Evolutionary conservation across 371 early-diverging fungal genomes (phyloP).

Genomic region (Syncephalis plumigaleata): DNA sequence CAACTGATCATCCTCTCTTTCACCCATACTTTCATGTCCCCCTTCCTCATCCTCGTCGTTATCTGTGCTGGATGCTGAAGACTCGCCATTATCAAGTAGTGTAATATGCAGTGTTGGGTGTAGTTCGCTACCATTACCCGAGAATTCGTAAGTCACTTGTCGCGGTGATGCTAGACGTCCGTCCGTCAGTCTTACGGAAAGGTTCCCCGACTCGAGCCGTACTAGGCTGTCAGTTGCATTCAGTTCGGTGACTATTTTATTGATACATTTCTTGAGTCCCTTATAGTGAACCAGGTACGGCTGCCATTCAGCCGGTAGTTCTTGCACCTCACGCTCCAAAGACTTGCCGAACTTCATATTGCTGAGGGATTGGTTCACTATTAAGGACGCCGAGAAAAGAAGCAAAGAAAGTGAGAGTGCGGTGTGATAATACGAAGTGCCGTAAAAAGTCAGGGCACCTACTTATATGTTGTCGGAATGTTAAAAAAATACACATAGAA

Average conservation of each 20-base stretch:
- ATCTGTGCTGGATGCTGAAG: not conserved
- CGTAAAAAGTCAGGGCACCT: no score
- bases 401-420: no score
- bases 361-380: no score
- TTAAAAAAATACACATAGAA: no score
- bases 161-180: not conserved
- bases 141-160: not conserved
- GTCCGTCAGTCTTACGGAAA: constrained; percentile 16
- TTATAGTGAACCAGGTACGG: constrained; percentile 51
- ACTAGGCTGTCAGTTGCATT: constrained; percentile 17
- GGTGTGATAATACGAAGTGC: no score
- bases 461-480: no score
- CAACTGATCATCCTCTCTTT: no score
- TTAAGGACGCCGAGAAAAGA: no score
- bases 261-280: constrained; percentile 37
- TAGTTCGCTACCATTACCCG: not conserved
- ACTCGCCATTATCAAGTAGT: not conserved
- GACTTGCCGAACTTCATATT: constrained; percentile 61
- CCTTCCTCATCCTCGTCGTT: not conserved
- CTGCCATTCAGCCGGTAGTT: constrained; percentile 48
- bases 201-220: constrained; percentile 15
- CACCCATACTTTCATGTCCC: not conserved
- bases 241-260: constrained; percentile 45
- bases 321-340: constrained; percentile 38
- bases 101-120: not conserved